Evolutionary conservation across 1,284 basidiomycete species (phyloP).

Genomic region (Austroboletus niveus): DNA sequence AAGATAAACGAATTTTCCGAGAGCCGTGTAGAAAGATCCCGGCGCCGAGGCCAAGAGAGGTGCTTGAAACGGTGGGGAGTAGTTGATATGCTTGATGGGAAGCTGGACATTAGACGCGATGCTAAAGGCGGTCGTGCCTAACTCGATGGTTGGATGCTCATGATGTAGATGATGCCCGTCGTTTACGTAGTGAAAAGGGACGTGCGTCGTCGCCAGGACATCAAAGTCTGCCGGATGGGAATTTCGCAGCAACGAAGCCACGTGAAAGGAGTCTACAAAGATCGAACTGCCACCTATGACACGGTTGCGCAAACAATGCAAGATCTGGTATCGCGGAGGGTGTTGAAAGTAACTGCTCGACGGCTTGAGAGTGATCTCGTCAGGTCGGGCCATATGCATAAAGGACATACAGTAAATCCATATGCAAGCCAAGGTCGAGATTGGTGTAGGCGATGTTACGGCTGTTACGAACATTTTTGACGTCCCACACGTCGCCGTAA

Average conservation of each 20-base stretch:
- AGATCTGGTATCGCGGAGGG: constrained; percentile 88
- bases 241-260: constrained; percentile 59
- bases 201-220: constrained; percentile 58
- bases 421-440: constrained; percentile 85
- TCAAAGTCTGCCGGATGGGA: constrained; percentile 56
- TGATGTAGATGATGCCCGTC: constrained; percentile 84
- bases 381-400: neutral
- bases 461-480: constrained; percentile 72
- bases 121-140: constrained; percentile 7
- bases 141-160: constrained; percentile 7
- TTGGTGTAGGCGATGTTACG: constrained; percentile 96
- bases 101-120: neutral
- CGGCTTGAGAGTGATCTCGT: constrained; percentile 1
- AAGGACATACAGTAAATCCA: constrained; percentile 80
- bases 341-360: constrained; percentile 76
- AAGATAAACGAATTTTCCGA: constrained; percentile 61
- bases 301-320: constrained; percentile 85
- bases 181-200: constrained; percentile 91
- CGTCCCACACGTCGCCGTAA: constrained; percentile 92
- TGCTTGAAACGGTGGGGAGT: constrained; percentile 95
- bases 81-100: constrained; percentile 73
- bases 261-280: constrained; percentile 83
- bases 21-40: constrained; percentile 60
- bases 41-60: constrained; percentile 57
- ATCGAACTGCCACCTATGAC: constrained; percentile 75